Conservation (phyloP, 2,329 filamentous ascomycete genomes). For the Cladorrhinum sp. region DNA sequence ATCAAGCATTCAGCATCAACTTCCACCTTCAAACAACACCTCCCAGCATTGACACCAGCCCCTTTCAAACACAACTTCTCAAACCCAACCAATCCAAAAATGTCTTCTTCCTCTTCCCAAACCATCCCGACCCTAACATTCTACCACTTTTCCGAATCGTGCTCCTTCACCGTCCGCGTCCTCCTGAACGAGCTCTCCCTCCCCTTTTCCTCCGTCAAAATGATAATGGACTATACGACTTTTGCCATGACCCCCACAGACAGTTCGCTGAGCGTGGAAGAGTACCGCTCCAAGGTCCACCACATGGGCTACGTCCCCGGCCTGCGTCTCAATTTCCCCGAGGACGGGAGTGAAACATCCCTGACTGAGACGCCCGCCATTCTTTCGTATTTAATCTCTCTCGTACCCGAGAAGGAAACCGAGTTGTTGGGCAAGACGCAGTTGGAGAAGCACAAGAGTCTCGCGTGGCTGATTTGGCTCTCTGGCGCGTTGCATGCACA, state of each 20-base stretch:
- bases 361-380: not conserved
- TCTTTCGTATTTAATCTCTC: not conserved
- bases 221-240: not conserved
- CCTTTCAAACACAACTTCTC: not conserved
- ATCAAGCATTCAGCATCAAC: too few species aligned
- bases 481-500: not conserved
- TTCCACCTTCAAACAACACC: too few species aligned
- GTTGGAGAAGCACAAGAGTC: not conserved
- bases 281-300: not conserved
- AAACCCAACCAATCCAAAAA: not conserved
- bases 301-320: not conserved
- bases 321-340: not conserved
- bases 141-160: not conserved
- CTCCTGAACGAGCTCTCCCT: not conserved
- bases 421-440: not conserved
- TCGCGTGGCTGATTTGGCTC: not conserved
- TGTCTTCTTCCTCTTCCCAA: too few species aligned
- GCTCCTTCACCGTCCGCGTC: not conserved
- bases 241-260: too few species aligned
- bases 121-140: not conserved
- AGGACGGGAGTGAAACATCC: not conserved
- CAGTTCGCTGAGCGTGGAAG: not conserved
- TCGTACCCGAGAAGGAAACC: not conserved
- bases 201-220: not conserved
- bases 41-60: too few species aligned